Evolutionary conservation across 257 asterid species (phyloP), one percentile per base, ranked within the genome.

Genomic region (Gardenia jasminoides): DNA sequence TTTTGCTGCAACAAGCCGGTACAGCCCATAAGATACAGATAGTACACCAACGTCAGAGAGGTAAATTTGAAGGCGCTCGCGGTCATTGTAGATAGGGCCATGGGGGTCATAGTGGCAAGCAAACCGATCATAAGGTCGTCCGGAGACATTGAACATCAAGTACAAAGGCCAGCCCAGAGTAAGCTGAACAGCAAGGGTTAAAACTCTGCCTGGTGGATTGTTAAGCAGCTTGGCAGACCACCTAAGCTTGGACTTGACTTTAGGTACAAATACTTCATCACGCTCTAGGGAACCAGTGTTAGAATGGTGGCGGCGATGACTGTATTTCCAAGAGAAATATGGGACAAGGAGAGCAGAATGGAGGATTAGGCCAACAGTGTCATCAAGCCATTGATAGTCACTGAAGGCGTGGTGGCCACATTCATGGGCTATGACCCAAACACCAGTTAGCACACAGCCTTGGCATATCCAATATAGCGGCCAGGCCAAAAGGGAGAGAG

Each of bases 141-240:
- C 94, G 0, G 98, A 93, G 52, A 82, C 87, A n/a, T 93, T 93
- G 86, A 90, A 89, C 84, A 88, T 72, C 12, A 93, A 81, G 76
- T 93, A 93, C 82, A 93, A 31, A 58, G 98, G 98, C 97, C 98
- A 93, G 47, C 98, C 98, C 0, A 93, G 88, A 24, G 88, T 84
- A 52, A 90, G 86, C 84, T 92, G 94, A 75, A 87, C 67, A 3
- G 81, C 0, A 11, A 93, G 97, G 2, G 65, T 73, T 10, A 93
- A 26, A 52, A 81, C 83, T 78, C 98, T 78, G 47, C 97, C 97
- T 0, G 88, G 86, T 50, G 97, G 98, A 78, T 93, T 93, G 94
- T 86, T 91, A 31, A 85, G 78, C 75, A 84, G 76, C 83, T 84
- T 91, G 74, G 91, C 72, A 28, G 74, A 78, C 83, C 89, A 84